Evolutionary conservation across 2,329 filamentous ascomycete species (phyloP), one percentile per base, ranked within the genome.

Genomic region (Mollisia scopiformis): DNA sequence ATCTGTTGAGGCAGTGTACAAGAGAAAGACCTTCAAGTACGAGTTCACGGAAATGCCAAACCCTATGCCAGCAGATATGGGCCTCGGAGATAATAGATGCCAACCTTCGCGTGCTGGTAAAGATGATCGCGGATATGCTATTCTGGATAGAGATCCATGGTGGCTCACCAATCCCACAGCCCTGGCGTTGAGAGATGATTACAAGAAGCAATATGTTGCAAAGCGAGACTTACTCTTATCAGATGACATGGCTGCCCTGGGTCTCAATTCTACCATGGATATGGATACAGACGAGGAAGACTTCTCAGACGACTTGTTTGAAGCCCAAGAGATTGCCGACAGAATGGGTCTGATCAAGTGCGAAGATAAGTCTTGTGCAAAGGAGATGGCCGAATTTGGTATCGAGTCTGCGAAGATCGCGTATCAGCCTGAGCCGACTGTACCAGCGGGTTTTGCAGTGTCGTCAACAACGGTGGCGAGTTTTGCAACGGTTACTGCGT

Each of bases 91-190:
- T 30, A 50, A 57, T 47, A 35, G 55, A 27, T 57, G 55, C 30
- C 55, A 57, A 28, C 55, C 55, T 10, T 19, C 23, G 16, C 41
- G 43, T 7, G 39, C 28, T 49, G 30, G 21, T 6, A 57, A 49
- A 50, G 55, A 57, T 39, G 55, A 57, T 57, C 27, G 55, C 25
- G 55, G 55, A 2, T 57, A 43, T 30, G 55, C 55, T 11, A n/a
- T 57, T 4, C 10, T 57, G 21, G 39, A 57, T 30, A 23, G 27
- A 39, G 55, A 57, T 25, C 55, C 55, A 1, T 57, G 41, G 39
- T 49, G 46, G 46, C 23, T 28, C 19, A n/a, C 16, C 11, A 49
- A 28, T 49, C 23, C 23, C 10, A 30, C 13, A 13, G 11, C 19
- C 14, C 16, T 19, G 6, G 52, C 31, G 10, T 41, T 55, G 21